Percentiles rank a stretch among this genome's conserved stretches.
phyloP scores from a whole-genome alignment of 176 grass and related monocot species.

The sorghum (Sorghum bicolor) region DNA sequence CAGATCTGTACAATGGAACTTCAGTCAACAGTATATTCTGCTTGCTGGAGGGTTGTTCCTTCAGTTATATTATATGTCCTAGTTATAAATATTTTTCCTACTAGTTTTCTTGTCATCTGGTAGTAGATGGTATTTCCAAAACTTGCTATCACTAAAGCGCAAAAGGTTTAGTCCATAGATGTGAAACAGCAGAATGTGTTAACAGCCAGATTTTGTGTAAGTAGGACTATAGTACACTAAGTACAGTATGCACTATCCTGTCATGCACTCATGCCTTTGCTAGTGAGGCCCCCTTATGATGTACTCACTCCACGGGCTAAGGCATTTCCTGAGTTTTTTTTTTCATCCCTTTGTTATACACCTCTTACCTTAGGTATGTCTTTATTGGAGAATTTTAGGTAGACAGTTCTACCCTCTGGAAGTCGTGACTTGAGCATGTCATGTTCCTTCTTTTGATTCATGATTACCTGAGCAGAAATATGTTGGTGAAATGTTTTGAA shows the following conservation, averaged over 20 bases:
- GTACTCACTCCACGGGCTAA: not conserved
- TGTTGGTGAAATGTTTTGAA: not conserved
- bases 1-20: constrained; percentile 47
- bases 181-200: not conserved
- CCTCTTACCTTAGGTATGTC: constrained; percentile 58
- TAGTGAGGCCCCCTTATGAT: not conserved
- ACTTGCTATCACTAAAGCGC: not conserved
- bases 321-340: not conserved
- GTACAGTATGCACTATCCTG: not conserved
- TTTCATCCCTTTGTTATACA: not conserved
- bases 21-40: not conserved
- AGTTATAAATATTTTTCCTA: not conserved
- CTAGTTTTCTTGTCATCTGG: constrained; percentile 3
- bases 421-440: constrained; percentile 52
- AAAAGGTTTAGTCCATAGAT: not conserved
- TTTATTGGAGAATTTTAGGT: constrained; percentile 60
- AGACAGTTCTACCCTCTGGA: constrained; percentile 34
- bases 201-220: not conserved
- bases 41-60: constrained; percentile 12
- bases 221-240: not conserved
- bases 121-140: not conserved
- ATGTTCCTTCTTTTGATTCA: constrained; percentile 65
- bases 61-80: constrained; percentile 6
- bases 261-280: not conserved
- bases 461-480: constrained; percentile 57